phyloP scores from a whole-genome alignment of 2,329 filamentous ascomycete species.

The Cercospora sp. region DNA sequence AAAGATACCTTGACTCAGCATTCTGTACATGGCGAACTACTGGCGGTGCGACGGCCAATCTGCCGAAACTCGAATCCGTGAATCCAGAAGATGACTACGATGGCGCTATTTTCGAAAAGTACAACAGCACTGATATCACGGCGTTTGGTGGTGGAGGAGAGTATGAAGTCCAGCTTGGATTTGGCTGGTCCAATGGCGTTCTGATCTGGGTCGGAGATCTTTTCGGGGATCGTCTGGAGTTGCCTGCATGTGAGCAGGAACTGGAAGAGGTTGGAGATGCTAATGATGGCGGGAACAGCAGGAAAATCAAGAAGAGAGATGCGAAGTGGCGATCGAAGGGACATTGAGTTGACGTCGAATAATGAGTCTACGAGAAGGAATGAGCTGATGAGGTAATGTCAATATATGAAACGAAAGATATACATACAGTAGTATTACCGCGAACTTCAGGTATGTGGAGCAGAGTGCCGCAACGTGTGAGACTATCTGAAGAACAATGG shows the following conservation, averaged over 20 bases:
- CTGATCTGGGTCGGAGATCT: conserved; percentile 65
- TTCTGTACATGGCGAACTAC: conserved; percentile 72
- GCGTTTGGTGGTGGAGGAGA: conserved; percentile 65
- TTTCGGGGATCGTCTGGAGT: conserved; percentile 57
- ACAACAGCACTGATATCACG: conserved; percentile 61
- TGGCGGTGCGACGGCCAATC: conserved; percentile 59
- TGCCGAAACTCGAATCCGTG: conserved; percentile 53
- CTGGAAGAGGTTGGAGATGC: conserved; percentile 16
- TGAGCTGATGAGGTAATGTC: not conserved
- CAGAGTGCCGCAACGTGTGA: not conserved
- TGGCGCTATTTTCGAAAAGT: conserved; percentile 72
- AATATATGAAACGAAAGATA: not conserved
- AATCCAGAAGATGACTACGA: conserved; percentile 37
- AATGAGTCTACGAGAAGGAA: not conserved
- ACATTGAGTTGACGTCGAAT: conserved; percentile 1
- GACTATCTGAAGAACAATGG: not conserved
- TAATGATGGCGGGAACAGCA: conserved; percentile 4
- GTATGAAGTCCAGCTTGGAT: conserved; percentile 69
- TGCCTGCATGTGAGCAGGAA: conserved; percentile 47
- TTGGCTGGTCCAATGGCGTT: conserved; percentile 70
- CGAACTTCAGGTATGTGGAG: not conserved
- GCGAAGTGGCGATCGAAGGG: conserved; percentile 7
- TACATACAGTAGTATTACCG: not conserved
- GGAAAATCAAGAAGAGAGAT: conserved; percentile 9
- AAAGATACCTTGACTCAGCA: conserved; percentile 66